Percentiles rank a stretch among this genome's conserved stretches.
phyloP scores from a whole-genome alignment of 169 alveolate genomes.

The Plasmodium vinckei region DNA sequence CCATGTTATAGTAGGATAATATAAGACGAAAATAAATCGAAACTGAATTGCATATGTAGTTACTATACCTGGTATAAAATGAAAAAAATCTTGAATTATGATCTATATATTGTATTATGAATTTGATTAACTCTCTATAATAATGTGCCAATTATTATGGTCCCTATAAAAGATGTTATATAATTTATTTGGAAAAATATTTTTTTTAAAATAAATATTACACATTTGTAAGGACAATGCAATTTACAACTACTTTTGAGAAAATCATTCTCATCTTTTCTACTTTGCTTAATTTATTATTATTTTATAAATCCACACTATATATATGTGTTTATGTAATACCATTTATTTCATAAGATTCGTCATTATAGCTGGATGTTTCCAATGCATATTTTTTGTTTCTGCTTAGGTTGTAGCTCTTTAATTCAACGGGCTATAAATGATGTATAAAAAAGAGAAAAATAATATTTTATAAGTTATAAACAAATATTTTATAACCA shows the following conservation, averaged over 20 bases:
- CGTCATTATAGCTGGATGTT: constrained; percentile 32
- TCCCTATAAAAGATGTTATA: constrained; percentile 30
- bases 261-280: background rate
- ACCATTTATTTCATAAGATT: constrained; percentile 41
- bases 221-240: background rate
- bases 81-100: no score
- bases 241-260: background rate
- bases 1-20: no score
- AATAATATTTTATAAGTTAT: background rate
- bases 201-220: background rate
- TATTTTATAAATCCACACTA: background rate
- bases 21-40: no score
- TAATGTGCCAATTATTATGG: constrained; percentile 42
- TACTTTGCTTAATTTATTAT: background rate
- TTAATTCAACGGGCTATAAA: constrained; percentile 52
- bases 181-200: background rate
- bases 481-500: no score
- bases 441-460: background rate
- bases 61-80: no score
- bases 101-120: background rate
- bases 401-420: constrained; percentile 29
- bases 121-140: background rate
- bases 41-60: no score
- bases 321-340: background rate
- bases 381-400: constrained; percentile 59